Evolutionary conservation across 2,329 filamentous ascomycete genomes (phyloP).

Genomic region (Fusarium avenaceum): DNA sequence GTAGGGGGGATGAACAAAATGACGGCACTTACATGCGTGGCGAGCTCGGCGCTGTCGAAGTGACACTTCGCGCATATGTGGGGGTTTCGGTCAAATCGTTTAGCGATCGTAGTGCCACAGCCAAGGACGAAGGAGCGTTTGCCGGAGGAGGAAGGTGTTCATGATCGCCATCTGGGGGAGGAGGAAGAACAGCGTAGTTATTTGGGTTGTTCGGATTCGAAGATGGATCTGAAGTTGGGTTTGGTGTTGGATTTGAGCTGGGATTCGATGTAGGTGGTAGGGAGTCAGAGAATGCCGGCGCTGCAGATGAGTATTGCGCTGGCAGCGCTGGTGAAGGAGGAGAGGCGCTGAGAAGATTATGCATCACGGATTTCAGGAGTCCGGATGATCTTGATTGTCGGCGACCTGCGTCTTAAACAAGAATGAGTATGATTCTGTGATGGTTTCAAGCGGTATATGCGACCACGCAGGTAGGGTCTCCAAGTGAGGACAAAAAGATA

Average conservation of each 20-base stretch:
- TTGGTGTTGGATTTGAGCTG: slow-evolving; percentile 46
- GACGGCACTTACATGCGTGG: slow-evolving; percentile 67
- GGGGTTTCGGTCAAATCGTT: slow-evolving; percentile 66
- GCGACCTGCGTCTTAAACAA: slow-evolving; percentile 49
- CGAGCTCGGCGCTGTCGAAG: slow-evolving; percentile 70
- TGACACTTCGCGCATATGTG: slow-evolving; percentile 68
- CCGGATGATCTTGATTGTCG: slow-evolving; percentile 58
- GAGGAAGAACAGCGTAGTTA: slow-evolving; percentile 53
- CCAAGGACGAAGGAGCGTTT: slow-evolving; percentile 53
- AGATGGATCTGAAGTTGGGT: slow-evolving; percentile 34
- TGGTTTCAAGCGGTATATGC: slow-evolving; percentile 21
- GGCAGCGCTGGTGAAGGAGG: slow-evolving; percentile 48
- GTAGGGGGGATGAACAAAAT: slow-evolving; percentile 24
- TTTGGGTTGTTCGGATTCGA: slow-evolving; percentile 48
- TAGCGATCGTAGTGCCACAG: slow-evolving; percentile 59
- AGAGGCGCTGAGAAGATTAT: slow-evolving; percentile 56
- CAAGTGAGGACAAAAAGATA: slow-evolving; percentile 11
- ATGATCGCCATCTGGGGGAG: slow-evolving; percentile 53
- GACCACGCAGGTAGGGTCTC: slow-evolving; percentile 23
- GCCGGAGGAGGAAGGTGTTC: slow-evolving; percentile 48
- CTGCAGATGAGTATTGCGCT: slow-evolving; percentile 48
- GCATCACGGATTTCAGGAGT: slow-evolving; percentile 62
- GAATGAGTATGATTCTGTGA: slow-evolving; percentile 26
- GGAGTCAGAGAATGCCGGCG: slow-evolving; percentile 47
- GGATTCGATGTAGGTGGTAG: slow-evolving; percentile 37